Base-by-base conservation (phyloP, 305 asterid species). In the Rubia occidens region DNA sequence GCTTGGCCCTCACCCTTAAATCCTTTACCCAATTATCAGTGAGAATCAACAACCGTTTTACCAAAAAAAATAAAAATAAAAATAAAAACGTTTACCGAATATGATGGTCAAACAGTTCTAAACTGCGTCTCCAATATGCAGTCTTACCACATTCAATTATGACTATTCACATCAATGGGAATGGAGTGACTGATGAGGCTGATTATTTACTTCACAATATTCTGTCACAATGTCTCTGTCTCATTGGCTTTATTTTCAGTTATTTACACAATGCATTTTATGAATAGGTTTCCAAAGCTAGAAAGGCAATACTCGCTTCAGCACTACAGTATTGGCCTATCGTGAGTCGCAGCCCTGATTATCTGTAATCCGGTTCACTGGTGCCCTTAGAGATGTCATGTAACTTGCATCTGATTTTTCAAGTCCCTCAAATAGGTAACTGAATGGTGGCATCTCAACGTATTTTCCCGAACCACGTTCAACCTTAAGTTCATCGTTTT, bases 391-490 rank as follows among this genome's bases (percentile, higher is more conserved):
- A 70, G 97, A 85, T 44, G 88, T 80, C 20, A 89, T 55, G 75
- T 84, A 91, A 45, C 77, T 74, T 0, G 82, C 84, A 60, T 95
- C 96, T 66, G 85, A 77, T 60, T 82, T 82, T 26, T 82, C 86
- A 32, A 88, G 72, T 63, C 96, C 99, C 6, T 94, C 90, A 51
- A 84, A 94, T 60, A 95, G 84, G 81, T 89, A 88, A 81, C 81
- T 80, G 76, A 84, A 91, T 53, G 99, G 97, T 60, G 83, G 84
- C 96, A 87, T 84, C 79, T 86, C 73, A 51, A 95, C 67, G 77
- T 86, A 89, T 73, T 91, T 89, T 13, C 99, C 99, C 8, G 86
- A 67, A 71, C 99, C 96, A 6, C 84, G 94, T 55, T 79, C 77
- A 51, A 75, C 89, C 45, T 80, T 88, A 64, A 91, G 87, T 73